Evolutionary conservation across 169 alveolate genomes (phyloP).

Genomic region (Besnoitia besnoiti): DNA sequence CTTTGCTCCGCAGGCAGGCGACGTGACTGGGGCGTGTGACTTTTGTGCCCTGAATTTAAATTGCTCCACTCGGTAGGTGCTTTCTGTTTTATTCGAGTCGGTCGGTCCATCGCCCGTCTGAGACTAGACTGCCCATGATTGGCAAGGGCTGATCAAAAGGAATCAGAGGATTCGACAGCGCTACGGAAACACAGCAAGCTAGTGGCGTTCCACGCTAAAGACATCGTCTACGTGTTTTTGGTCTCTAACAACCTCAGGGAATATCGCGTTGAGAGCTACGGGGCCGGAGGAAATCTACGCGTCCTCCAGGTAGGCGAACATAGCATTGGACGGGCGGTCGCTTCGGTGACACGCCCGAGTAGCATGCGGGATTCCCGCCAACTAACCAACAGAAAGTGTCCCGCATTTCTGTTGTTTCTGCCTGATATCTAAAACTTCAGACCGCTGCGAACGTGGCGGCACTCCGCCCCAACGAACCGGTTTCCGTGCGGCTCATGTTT

Average conservation of each 20-base stretch:
- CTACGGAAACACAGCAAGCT: too few species aligned
- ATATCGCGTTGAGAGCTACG: conserved; percentile 22
- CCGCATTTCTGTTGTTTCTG: not conserved
- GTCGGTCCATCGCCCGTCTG: too few species aligned
- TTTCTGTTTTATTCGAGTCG: too few species aligned
- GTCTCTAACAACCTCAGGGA: not conserved
- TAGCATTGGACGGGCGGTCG: too few species aligned
- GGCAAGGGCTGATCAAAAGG: too few species aligned
- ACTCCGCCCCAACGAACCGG: not conserved
- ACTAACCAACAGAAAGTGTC: too few species aligned
- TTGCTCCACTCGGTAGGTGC: conserved; percentile 53
- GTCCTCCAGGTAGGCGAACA: conserved; percentile 5
- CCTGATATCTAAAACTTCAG: not conserved
- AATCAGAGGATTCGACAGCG: too few species aligned
- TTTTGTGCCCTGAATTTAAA: conserved; percentile 61
- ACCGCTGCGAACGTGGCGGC: not conserved
- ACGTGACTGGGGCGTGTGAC: conserved; percentile 60
- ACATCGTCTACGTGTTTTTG: not conserved
- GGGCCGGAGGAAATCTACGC: conserved; percentile 12
- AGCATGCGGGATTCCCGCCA: too few species aligned
- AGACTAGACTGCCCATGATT: too few species aligned
- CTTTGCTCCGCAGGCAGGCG: conserved; percentile 58
- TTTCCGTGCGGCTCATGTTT: not conserved
- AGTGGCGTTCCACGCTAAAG: too few species aligned
- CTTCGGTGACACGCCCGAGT: not conserved